Evolutionary conservation across 495 filamentous ascomycete genomes (phyloP), one percentile per base, ranked within the genome.

Genomic region (Aspergillus sclerotiicarbonarius): DNA sequence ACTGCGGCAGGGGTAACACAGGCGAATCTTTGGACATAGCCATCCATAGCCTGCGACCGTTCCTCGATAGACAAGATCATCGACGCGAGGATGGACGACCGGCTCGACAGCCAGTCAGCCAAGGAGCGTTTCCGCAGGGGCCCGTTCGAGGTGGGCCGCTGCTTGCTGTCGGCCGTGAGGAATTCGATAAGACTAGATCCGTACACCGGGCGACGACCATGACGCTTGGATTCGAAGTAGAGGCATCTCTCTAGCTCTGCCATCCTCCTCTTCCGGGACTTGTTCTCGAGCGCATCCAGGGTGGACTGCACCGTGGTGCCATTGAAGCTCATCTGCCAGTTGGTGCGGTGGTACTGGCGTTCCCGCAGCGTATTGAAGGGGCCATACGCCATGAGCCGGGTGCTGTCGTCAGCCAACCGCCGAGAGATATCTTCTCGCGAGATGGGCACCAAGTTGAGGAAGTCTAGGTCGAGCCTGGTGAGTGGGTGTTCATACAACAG

Each of bases 1-100:
- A 94, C 83, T 32, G 90, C 92, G 12, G 90, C 86, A 0, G 93
- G 93, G 0, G 93, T 98, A 51, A 96, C 85, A 60, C 92, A 98
- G 30, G 86, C 89, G 62, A 96, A 98, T 66, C 92, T 88, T 58
- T 87, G 84, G 48, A 97, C 85, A n/a, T 83, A 85, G 2, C 83
- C 81, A 60, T 90, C 83, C 75, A 96, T 81, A 2, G 78, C 76
- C 25, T 80, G 78, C 1, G 91, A 81, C 5, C 92, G 86, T 64
- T 92, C 80, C 25, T 87, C 81, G 5, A 96, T 68, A 0, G 86
- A 90, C 21, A 83, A 82, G 16, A 95, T 84, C 76, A 95, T 88
- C 6, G 83, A 82, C 29, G 78, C 79, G 30, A 96, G 77, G n/a
- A 83, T 71, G 31, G 83, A 80, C 0, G 89, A 91, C 21, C 80